phyloP scores from a whole-genome alignment of 768 basidiomycete species.

The Russula griseocarnosa region DNA sequence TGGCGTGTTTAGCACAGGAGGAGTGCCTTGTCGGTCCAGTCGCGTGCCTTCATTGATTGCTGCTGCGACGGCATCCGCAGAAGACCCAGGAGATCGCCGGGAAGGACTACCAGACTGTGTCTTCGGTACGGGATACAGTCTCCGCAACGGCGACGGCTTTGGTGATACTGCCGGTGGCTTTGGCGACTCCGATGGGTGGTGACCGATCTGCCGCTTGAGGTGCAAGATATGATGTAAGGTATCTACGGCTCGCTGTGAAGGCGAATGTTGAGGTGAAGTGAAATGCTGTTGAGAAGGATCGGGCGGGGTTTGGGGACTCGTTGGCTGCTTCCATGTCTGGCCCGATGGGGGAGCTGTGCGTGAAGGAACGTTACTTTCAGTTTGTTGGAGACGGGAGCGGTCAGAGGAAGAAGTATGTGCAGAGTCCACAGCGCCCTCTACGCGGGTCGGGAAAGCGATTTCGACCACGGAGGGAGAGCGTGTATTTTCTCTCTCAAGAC shows the following conservation, averaged over 20 bases:
- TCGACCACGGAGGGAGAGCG: not conserved
- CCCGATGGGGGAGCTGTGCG: not conserved
- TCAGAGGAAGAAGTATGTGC: not conserved
- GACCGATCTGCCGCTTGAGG: constrained; percentile 8
- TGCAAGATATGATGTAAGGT: constrained; percentile 11
- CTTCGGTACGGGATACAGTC: not conserved
- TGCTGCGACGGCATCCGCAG: constrained; percentile 20
- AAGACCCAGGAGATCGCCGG: not conserved
- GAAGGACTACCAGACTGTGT: not conserved
- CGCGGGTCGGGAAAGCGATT: not conserved
- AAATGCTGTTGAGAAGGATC: not conserved
- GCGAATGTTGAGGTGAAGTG: not conserved
- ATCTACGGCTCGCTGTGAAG: constrained; percentile 13
- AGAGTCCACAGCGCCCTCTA: not conserved
- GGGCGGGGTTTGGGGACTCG: not conserved
- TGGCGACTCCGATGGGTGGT: not conserved
- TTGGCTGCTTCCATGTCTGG: not conserved
- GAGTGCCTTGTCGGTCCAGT: not conserved
- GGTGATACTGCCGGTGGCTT: not conserved
- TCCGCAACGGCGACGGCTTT: not conserved
- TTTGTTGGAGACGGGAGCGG: not conserved
- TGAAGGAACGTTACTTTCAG: not conserved
- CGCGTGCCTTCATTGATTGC: constrained; percentile 17
- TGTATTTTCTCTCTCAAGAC: not conserved
- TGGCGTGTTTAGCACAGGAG: not conserved